Base-by-base conservation (phyloP, 305 asterid genomes). In the Euphrasia arctica region DNA sequence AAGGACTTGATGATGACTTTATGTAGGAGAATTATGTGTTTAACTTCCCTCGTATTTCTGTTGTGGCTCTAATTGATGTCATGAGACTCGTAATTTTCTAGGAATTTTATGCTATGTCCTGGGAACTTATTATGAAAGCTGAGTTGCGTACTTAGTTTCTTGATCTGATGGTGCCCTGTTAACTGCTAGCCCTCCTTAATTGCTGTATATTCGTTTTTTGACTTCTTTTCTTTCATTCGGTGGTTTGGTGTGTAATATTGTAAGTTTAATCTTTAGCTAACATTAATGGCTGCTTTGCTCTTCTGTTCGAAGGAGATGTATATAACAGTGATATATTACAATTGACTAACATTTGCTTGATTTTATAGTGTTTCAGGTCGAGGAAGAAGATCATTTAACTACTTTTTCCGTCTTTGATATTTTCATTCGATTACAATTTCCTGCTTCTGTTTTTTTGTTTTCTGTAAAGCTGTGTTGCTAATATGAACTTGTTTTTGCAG, bases 1-100 rank as follows among this genome's bases (percentile, higher is more conserved):
- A 64, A 67, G 75, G 77, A 39, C 43, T 39, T 39, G 22, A 18
- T 18, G 22, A 18, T 39, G 77, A 77, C 83, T 70, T 42, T 84
- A 65, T 86, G 87, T 39, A 78, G 91, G 89, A 79, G 75, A 71
- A 65, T 76, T 80, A 78, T 71, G 73, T 84, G 72, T 82, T 72
- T 73, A 62, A 71, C 81, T 83, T 73, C 74, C 59, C 11, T 18
- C 29, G 64, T 67, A 54, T 75, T 60, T 59, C 73, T 71, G 78
- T 72, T 83, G 79, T 84, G 77, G 80, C 82, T 80, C 73, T 78
- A 70, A 75, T 64, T 8, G 45, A 70, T 74, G 80, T 75, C 77
- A 60, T 71, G 62, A 80, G 72, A 74, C 80, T 74, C 63, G 5
- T 65, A 70, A 68, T n/a, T 69, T 81, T 70, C 67, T 76, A 76